Evolutionary conservation across 345 rosid species (phyloP).

Genomic region (Cardamine resedifolia): DNA sequence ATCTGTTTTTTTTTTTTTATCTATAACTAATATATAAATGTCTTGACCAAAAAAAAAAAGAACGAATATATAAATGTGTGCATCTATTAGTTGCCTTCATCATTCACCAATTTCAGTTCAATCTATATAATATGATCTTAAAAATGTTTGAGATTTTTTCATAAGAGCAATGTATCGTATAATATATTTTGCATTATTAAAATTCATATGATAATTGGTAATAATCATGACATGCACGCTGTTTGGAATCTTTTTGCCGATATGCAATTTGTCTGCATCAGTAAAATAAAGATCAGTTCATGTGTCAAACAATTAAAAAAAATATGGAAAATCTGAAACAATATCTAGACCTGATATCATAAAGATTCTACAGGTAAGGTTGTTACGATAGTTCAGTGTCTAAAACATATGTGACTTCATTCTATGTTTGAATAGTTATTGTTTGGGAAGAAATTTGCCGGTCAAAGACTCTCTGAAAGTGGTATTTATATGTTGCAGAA

Average conservation of each 20-base stretch:
- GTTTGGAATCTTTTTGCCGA: constrained; percentile 26
- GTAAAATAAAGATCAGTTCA: constrained; percentile 23
- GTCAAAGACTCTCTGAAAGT: constrained; percentile 1
- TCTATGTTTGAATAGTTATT: neutral
- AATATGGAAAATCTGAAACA: constrained; percentile 11
- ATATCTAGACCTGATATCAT: constrained; percentile 22
- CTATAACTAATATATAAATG: neutral
- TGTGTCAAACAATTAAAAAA: constrained; percentile 20
- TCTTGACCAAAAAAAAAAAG: neutral
- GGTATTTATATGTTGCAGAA: neutral
- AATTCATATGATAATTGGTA: neutral
- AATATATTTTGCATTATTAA: constrained; percentile 9
- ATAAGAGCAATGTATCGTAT: constrained; percentile 30
- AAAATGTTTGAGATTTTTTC: constrained; percentile 15
- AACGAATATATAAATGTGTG: neutral
- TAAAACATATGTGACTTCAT: neutral
- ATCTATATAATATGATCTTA: constrained; percentile 8
- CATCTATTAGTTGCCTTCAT: constrained; percentile 30
- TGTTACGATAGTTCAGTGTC: constrained; percentile 18
- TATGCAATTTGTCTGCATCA: constrained; percentile 27
- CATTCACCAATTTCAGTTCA: constrained; percentile 18
- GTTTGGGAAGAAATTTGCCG: neutral
- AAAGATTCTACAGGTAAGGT: constrained; percentile 30
- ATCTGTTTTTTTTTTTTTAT: neutral
- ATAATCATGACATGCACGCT: constrained; percentile 40